Base-by-base conservation (phyloP, 768 basidiomycete species). In the Hydnomerulius pinastri region DNA sequence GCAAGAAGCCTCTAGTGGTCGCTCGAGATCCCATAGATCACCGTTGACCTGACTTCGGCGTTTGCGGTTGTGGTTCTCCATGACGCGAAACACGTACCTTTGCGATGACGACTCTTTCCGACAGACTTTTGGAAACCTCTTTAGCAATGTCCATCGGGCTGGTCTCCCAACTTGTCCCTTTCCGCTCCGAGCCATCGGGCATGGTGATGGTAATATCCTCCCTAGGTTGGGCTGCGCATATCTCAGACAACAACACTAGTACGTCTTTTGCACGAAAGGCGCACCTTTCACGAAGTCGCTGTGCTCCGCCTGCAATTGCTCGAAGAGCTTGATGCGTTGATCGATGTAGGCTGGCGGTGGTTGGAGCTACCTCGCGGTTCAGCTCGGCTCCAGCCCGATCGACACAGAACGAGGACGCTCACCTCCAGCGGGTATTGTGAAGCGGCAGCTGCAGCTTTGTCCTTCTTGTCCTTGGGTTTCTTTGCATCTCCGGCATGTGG, bases 91-190 rank as follows among this genome's bases (percentile, higher is more conserved):
- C 25, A 61, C 73, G 43, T 49, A 87, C 94, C 79, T 98, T 98
- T 28, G 94, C 87, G 63, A 98, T 98, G 58, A 99, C 92, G 54
- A 89, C 76, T 36, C 85, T 81, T 54, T 99, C 96, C 0, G 95
- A 83, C 17, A 97, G 75, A 61, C 87, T 85, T 70, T 92, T 90
- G 13, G 90, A 87, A 41, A 99, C 77, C 59, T 84, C 85, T 66
- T 90, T 89, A 38, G 96, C 95, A 51, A 99, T 73, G 61, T 89
- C 83, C 83, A 98, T 81, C 2, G 97, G 97, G 48, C 81, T 88
- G 17, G 96, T 98, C 75, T 97, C 91, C 92, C 92, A 99, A 68
- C 90, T 87, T 52, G 75, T 92, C 17, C 83, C 96, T 53, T 88
- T 82, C 45, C 90, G 82, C 60, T 86, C 79, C 6, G 87, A 84